These are phyloP conservation scores for Lichtheimia ramosa DNA, from an alignment of 371 early-diverging fungal species.

Conservation along the genomic window DNA sequence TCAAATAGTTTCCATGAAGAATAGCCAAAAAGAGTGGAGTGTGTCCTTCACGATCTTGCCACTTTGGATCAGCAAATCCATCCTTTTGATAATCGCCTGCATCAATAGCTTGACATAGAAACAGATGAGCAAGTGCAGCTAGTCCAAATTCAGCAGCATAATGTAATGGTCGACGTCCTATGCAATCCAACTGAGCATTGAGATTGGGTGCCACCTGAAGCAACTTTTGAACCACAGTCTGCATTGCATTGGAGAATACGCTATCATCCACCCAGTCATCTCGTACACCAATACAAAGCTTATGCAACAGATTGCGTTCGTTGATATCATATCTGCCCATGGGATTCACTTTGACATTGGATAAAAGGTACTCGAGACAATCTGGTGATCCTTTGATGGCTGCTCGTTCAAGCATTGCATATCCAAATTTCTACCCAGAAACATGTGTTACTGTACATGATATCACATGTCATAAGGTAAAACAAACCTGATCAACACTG, in stretches of 20 bases:
- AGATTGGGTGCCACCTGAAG: conserved; percentile 21
- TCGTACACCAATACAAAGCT: conserved; percentile 52
- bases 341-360: conserved; percentile 28
- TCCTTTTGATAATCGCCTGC: conserved; percentile 32
- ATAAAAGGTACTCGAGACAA: conserved; percentile 51
- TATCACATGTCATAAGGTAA: background rate
- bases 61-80: conserved; percentile 45
- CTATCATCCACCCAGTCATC: background rate
- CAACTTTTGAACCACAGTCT: conserved; percentile 11
- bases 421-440: conserved; percentile 6
- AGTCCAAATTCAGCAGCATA: conserved; percentile 65
- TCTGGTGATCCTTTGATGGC: conserved; percentile 45
- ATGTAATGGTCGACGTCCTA: conserved; percentile 69
- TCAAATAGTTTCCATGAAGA: conserved; percentile 56
- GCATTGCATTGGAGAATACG: background rate
- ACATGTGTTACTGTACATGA: background rate
- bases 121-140: conserved; percentile 37
- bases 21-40: conserved; percentile 73
- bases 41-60: conserved; percentile 72
- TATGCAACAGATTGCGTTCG: conserved; percentile 67
- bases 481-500: background rate
- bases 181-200: conserved; percentile 49
- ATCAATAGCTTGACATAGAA: conserved; percentile 48
- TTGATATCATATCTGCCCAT: conserved; percentile 57
- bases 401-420: conserved; percentile 54